phyloP scores from a whole-genome alignment of 345 rosid species.

The Nasturtium officinale region DNA sequence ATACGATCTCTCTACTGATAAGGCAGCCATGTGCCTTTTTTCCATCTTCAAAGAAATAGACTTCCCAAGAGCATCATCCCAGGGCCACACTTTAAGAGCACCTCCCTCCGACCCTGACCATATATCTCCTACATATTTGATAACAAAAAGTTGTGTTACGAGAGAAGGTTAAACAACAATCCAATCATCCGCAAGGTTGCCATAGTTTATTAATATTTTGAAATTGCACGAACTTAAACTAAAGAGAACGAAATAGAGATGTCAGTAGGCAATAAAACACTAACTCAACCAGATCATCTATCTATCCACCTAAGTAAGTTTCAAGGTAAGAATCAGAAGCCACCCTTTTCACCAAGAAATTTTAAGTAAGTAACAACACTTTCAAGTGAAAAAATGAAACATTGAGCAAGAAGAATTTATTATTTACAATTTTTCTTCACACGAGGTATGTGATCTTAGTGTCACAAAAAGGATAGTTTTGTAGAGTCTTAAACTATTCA shows the following conservation, averaged over 20 bases:
- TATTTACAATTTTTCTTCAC: too few relatives aligned
- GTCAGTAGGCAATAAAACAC: slow-evolving; percentile 5
- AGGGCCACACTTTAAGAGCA: slow-evolving; percentile 76
- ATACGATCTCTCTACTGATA: slow-evolving; percentile 71
- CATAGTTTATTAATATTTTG: neutral
- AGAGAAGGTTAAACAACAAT: neutral
- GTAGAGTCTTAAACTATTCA: neutral
- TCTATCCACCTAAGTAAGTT: slow-evolving; percentile 3
- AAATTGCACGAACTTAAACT: neutral
- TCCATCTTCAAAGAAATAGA: slow-evolving; percentile 63
- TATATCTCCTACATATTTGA: slow-evolving; percentile 65
- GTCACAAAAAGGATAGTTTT: neutral
- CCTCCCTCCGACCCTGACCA: slow-evolving; percentile 98
- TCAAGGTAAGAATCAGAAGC: neutral
- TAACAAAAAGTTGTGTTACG: slow-evolving; percentile 17
- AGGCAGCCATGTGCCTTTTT: slow-evolving; percentile 64
- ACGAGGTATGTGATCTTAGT: too few relatives aligned
- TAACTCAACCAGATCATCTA: slow-evolving; percentile 5
- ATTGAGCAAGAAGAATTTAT: neutral
- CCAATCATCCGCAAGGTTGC: slow-evolving; percentile 1
- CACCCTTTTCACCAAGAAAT: too few relatives aligned
- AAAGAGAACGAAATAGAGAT: slow-evolving; percentile 8
- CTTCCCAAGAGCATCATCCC: slow-evolving; percentile 79
- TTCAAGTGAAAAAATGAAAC: neutral
- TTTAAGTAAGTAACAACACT: too few relatives aligned